A percentile compares a stretch with the other conserved stretches of the same genome.
phyloP scores from a whole-genome alignment of 345 rosid species.

The Streptanthus diversifolius region DNA sequence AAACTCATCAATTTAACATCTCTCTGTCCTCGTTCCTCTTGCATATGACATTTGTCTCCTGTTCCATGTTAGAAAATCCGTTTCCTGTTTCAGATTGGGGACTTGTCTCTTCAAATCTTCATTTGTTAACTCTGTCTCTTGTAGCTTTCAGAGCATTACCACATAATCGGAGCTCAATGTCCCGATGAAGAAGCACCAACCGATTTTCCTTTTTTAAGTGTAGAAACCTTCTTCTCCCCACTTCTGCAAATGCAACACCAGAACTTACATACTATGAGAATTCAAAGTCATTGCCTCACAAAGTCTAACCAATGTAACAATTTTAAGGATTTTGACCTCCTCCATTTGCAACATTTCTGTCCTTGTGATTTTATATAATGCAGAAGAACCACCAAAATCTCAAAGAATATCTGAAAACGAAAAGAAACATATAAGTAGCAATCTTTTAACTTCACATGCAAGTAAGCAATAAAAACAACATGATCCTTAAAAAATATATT shows the following conservation, averaged over 20 bases:
- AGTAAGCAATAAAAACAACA: not conserved
- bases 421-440: not conserved
- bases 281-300: not conserved
- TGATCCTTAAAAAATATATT: not conserved
- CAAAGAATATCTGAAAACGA: not conserved
- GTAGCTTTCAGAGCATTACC: constrained; percentile 37
- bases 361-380: not conserved
- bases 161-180: constrained; percentile 8
- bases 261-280: not conserved
- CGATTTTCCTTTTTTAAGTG: constrained; percentile 34
- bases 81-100: constrained; percentile 41
- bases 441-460: not conserved
- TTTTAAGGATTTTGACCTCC: constrained; percentile 30
- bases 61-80: constrained; percentile 32
- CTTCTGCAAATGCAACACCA: constrained; percentile 35
- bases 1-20: constrained; percentile 44
- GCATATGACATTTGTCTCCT: constrained; percentile 28
- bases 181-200: constrained; percentile 8
- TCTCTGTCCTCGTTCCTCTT: constrained; percentile 32
- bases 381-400: not conserved
- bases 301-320: not conserved
- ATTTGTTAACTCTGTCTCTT: constrained; percentile 27
- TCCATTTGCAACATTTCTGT: constrained; percentile 33
- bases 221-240: constrained; percentile 43
- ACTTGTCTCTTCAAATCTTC: constrained; percentile 36